Percentiles rank a stretch among this genome's conserved stretches.
Evolutionary conservation across 257 asterid species (phyloP).

Genomic region (Scutellaria barbata): DNA sequence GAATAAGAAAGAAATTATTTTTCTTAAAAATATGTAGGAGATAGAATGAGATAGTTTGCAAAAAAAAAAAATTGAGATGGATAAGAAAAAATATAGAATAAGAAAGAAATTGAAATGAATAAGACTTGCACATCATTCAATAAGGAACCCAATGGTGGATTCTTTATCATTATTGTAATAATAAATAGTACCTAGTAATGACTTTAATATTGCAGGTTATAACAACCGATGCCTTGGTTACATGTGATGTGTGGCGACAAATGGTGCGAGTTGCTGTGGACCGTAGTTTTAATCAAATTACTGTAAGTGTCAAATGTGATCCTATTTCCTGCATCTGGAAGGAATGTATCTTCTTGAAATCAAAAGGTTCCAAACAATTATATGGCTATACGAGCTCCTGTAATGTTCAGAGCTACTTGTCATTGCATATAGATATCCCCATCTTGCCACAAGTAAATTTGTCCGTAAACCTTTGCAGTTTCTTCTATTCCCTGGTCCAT

Average conservation of each 20-base stretch:
- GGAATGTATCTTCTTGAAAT: background rate
- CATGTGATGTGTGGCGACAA: conserved; percentile 88
- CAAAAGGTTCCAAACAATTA: background rate
- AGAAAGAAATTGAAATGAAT: too few relatives aligned
- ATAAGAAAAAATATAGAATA: too few relatives aligned
- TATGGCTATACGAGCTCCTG: conserved; percentile 13
- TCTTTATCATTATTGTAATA: too few relatives aligned
- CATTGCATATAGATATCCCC: conserved; percentile 1
- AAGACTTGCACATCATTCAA: too few relatives aligned
- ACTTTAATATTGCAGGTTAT: conserved; percentile 63
- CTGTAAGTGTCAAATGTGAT: conserved; percentile 54
- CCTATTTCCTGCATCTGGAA: conserved; percentile 18
- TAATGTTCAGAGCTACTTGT: conserved; percentile 3
- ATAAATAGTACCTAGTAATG: conserved; percentile 26
- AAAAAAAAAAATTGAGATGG: too few relatives aligned
- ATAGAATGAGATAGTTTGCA: too few relatives aligned
- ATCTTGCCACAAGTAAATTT: conserved; percentile 7
- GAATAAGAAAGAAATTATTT: too few relatives aligned
- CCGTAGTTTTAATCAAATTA: conserved; percentile 96
- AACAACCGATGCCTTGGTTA: conserved; percentile 87
- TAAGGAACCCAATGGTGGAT: too few relatives aligned
- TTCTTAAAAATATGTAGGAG: too few relatives aligned
- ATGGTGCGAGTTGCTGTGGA: conserved; percentile 88
- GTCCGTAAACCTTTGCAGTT: background rate
- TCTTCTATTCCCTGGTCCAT: conserved; percentile 15